A percentile compares a stretch with the other conserved stretches of the same genome.
Evolutionary conservation across 2,329 filamentous ascomycete species (phyloP).

Genomic region (Teratosphaeriaceae sp.): DNA sequence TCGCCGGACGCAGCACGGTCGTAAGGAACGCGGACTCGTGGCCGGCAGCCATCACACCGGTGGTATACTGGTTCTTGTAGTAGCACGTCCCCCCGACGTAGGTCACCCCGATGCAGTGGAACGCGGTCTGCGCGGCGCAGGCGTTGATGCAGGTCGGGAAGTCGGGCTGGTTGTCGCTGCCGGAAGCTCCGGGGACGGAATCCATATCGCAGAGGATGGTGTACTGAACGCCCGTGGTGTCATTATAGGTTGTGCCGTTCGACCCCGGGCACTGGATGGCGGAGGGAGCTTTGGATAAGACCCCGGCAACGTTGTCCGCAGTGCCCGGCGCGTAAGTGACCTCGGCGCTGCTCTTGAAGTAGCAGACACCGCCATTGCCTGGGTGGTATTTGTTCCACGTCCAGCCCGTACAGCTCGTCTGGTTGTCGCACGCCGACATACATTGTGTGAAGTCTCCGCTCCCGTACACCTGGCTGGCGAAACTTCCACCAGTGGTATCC

Average conservation of each 20-base stretch:
- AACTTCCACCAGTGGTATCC: constrained; percentile 8
- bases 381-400: constrained; percentile 3
- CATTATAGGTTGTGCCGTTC: constrained; percentile 10
- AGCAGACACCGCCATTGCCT: constrained; percentile 6
- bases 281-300: background rate
- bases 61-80: background rate
- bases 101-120: background rate
- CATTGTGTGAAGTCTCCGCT: constrained; percentile 14
- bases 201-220: constrained; percentile 8
- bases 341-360: background rate
- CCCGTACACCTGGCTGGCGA: background rate
- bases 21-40: background rate
- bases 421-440: constrained; percentile 14
- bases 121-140: background rate
- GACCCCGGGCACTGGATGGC: constrained; percentile 6
- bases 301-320: background rate
- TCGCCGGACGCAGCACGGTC: background rate
- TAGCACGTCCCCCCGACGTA: background rate
- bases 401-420: constrained; percentile 9
- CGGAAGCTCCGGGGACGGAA: constrained; percentile 1
- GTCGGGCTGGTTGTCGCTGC: constrained; percentile 1
- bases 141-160: constrained; percentile 3
- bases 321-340: background rate
- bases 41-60: background rate
- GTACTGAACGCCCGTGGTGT: constrained; percentile 7